Percentiles rank a stretch among this genome's conserved stretches.
These are phyloP conservation scores for Xylariales sp. DNA, from an alignment of 2,329 filamentous ascomycete genomes.

Conservation along the genomic window DNA sequence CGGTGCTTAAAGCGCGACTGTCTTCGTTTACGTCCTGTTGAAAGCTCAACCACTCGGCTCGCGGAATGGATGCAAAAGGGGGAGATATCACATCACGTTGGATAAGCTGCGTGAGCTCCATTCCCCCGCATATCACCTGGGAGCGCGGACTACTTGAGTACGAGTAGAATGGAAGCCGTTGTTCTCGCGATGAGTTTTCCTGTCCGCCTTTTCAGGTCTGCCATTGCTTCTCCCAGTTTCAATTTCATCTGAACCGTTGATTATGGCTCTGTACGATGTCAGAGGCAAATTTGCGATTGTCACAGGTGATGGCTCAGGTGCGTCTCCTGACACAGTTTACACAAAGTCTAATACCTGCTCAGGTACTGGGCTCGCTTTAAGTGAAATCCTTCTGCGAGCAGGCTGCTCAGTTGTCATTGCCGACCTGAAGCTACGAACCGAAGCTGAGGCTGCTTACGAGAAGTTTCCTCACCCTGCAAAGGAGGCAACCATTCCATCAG, in stretches of 20 bases:
- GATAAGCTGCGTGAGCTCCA: too few relatives aligned
- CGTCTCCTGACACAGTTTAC: neutral
- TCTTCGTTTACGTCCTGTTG: too few relatives aligned
- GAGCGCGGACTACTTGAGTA: too few relatives aligned
- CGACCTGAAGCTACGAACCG: constrained; percentile 18
- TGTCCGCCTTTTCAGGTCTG: too few relatives aligned
- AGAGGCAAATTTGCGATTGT: constrained; percentile 1
- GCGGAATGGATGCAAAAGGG: too few relatives aligned
- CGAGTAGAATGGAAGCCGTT: too few relatives aligned
- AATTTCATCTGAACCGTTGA: neutral
- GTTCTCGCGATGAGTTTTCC: too few relatives aligned
- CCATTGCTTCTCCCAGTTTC: neutral
- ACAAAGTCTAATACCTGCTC: neutral
- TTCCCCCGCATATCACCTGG: too few relatives aligned
- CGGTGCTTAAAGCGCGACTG: too few relatives aligned
- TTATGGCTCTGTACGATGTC: neutral
- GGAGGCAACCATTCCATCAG: constrained; percentile 1
- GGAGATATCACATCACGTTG: too few relatives aligned
- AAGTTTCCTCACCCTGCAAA: constrained; percentile 10
- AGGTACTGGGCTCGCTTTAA: constrained; percentile 18
- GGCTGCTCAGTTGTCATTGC: constrained; percentile 23
- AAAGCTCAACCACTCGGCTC: too few relatives aligned
- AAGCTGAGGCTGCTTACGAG: constrained; percentile 16
- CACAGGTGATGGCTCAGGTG: constrained; percentile 2
- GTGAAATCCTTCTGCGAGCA: constrained; percentile 15